Base-by-base conservation (phyloP, 805 yeast species). In the Cyberlindnera nakhonratchasimensis region DNA sequence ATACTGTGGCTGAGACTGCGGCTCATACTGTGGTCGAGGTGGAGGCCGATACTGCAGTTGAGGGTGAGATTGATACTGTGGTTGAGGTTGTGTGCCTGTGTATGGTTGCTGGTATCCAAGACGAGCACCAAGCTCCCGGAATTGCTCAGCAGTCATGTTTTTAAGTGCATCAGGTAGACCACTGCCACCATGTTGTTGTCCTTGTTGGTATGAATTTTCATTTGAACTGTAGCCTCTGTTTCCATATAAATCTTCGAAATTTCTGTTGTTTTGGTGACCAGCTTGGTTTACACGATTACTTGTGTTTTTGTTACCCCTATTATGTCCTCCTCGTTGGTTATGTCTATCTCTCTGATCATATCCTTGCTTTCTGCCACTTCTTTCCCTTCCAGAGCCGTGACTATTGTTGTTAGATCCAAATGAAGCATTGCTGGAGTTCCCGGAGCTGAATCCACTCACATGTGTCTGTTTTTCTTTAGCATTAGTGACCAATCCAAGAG, bases 401-500 rank as follows among this genome's bases (percentile, higher is more conserved):
- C 29, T 31, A 18, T 28, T n/a, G 13, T 32, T 13, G 11, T 36
- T 19, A n/a, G 29, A 23, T 3, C 17, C 33, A 30, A 30, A 30
- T 8, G 33, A 30, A 18, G 5, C 10, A 10, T 28, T 28, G n/a
- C 30, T 19, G 16, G n/a, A n/a, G n/a, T n/a, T n/a, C n/a, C 11
- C n/a, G 9, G 29, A 26, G 29, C n/a, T 26, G 29, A 30, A 30
- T 5, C 34, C 34, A 18, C n/a, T 19, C 8, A 14, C 11, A 17
- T 20, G 22, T 8, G 19, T 6, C 12, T 37, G 41, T 16, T 56
- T 20, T 47, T 53, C 28, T 55, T 58, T 75, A 5, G 72, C 73
- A 42, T 68, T 70, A 4, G 62, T 52, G n/a, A 82, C 50, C 17
- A 84, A 63, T 36, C 78, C 79, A 12, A 82, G 73, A 0, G 90